Conservation (phyloP, 257 asterid species). For the Nicotiana attenuata region DNA sequence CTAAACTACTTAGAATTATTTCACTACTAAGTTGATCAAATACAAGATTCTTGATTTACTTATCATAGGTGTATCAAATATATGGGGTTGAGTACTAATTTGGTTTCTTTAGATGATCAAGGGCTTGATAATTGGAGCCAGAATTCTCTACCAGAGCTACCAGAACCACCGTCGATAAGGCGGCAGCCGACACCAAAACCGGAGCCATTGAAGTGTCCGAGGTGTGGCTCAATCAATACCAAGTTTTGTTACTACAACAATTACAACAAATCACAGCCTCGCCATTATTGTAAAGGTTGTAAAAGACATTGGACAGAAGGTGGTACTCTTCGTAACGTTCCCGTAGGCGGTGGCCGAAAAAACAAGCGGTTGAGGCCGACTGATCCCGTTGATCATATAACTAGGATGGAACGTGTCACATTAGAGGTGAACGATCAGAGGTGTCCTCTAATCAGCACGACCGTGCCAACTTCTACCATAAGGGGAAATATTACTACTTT, state of each 20-base stretch:
- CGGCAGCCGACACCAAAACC: constrained; percentile 22
- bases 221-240: constrained; percentile 53
- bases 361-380: constrained; percentile 47
- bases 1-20: background rate
- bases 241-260: constrained; percentile 83
- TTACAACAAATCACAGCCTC: constrained; percentile 66
- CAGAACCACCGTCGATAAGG: constrained; percentile 24
- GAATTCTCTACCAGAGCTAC: constrained; percentile 12
- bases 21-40: background rate
- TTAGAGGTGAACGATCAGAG: background rate
- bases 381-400: constrained; percentile 7
- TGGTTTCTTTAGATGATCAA: constrained; percentile 22
- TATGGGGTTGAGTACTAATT: constrained; percentile 36
- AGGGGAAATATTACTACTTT: background rate
- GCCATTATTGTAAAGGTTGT: constrained; percentile 73
- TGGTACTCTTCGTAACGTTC: constrained; percentile 71
- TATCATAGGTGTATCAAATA: background rate
- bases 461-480: background rate
- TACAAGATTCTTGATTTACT: background rate
- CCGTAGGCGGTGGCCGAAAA: constrained; percentile 69
- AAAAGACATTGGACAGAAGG: constrained; percentile 83
- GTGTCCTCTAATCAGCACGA: background rate
- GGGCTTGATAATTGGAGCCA: constrained; percentile 20
- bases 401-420: background rate
- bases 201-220: constrained; percentile 54